phyloP scores from a whole-genome alignment of 495 filamentous ascomycete genomes.

The Pyrenula aspistea region DNA sequence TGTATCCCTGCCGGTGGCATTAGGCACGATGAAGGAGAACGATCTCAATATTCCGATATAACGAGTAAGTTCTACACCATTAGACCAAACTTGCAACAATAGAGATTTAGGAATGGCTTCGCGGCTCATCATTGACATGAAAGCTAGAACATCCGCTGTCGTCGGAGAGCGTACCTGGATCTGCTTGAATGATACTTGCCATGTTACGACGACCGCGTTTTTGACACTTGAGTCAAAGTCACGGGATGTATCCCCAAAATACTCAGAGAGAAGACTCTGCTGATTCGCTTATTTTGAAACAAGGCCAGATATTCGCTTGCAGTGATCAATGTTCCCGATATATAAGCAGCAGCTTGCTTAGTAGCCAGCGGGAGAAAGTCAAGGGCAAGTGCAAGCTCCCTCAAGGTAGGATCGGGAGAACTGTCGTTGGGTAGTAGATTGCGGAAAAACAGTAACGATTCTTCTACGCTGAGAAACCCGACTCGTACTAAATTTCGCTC shows the following conservation, averaged over 20 bases:
- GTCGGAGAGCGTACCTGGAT: not conserved
- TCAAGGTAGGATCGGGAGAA: not conserved
- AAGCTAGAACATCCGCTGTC: not conserved
- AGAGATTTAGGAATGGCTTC: not conserved
- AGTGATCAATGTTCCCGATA: constrained; percentile 4
- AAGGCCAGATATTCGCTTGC: not conserved
- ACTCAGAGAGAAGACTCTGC: not conserved
- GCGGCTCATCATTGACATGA: not conserved
- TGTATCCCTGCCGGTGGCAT: not conserved
- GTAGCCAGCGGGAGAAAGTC: constrained; percentile 33
- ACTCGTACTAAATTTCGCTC: constrained; percentile 7
- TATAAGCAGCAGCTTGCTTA: constrained; percentile 30
- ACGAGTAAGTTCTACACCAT: not conserved
- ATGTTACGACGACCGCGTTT: not conserved
- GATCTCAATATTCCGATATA: not conserved
- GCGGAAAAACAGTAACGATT: constrained; percentile 11
- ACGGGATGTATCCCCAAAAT: not conserved
- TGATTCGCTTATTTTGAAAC: not conserved
- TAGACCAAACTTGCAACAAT: not conserved
- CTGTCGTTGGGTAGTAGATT: constrained; percentile 3
- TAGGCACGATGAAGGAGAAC: not conserved
- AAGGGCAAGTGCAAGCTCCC: constrained; percentile 19
- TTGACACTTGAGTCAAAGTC: not conserved
- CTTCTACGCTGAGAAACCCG: constrained; percentile 8
- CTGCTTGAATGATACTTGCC: not conserved